Evolutionary conservation across 164 flowering plant species (phyloP), one percentile per base, ranked within the genome.

Genomic region (Paratinospora sagittata): DNA sequence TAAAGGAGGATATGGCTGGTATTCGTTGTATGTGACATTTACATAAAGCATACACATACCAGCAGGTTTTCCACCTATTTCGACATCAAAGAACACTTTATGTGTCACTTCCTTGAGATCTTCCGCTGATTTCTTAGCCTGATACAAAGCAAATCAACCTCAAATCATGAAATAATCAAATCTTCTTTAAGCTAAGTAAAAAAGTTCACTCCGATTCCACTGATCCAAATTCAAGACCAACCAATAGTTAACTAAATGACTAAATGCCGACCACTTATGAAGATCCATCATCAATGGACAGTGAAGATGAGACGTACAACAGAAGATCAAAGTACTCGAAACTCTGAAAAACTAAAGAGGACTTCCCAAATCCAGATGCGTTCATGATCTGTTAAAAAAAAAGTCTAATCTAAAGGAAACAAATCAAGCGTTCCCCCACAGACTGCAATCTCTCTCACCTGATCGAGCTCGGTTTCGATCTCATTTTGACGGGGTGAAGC

Each of bases 11-110:
- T n/a, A n/a, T n/a, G n/a, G n/a, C n/a, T n/a, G n/a, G n/a, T n/a
- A n/a, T n/a, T n/a, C n/a, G n/a, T n/a, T n/a, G n/a, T n/a, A n/a
- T n/a, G n/a, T n/a, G n/a, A n/a, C n/a, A n/a, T n/a, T n/a, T n/a
- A n/a, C n/a, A n/a, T n/a, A n/a, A n/a, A n/a, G 34, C 34, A 4
- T 30, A 63, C 19, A 49, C 81, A 70, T 85, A 93, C 97, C 97
- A 37, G 98, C 96, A 60, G 87, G 83, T 79, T 91, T 89, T 62
- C 97, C 97, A 76, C 57, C 89, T 24, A 93, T 91, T 83, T 91
- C 93, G 17, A 91, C 83, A 78, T 93, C 98, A 52, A 93, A 93
- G 72, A 71, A 93, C 21, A 91, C 94, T 72, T 93, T 89, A 78
- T 89, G 85, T 1, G 98, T 93, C 64, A 93, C 82, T 71, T 90